phyloP scores from a whole-genome alignment of 805 yeast species.

The Grigorovia jiainica region DNA sequence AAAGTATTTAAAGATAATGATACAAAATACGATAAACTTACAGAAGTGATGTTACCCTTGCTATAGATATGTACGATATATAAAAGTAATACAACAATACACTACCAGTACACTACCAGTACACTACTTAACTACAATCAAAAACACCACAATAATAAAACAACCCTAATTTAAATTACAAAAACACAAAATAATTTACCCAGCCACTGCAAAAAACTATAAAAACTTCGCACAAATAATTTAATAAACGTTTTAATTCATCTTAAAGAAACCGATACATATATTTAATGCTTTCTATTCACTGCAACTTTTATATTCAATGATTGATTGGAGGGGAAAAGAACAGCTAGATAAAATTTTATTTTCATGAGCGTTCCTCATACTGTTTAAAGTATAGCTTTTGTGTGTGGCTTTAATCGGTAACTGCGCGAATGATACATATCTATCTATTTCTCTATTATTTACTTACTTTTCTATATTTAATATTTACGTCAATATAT shows the following conservation, averaged over 20 bases:
- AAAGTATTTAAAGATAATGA: not conserved
- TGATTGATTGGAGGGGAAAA: constrained; percentile 33
- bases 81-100: not conserved
- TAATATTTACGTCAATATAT: not conserved
- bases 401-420: constrained; percentile 23
- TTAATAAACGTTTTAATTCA: no score
- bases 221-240: no score
- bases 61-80: not conserved
- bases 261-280: constrained; percentile 25
- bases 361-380: constrained; percentile 29
- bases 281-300: constrained; percentile 28
- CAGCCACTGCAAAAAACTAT: no score
- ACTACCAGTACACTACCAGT: no score
- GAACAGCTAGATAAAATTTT: constrained; percentile 26
- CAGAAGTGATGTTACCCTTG: not conserved
- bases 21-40: no score
- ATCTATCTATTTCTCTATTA: not conserved
- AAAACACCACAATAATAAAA: not conserved
- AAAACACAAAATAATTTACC: no score
- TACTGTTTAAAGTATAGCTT: constrained; percentile 23
- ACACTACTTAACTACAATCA: not conserved
- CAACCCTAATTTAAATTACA: not conserved
- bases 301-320: constrained; percentile 26
- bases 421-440: constrained; percentile 29
- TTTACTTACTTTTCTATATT: not conserved